Conservation (phyloP, 345 rosid genomes). For the Pugionium cornutum region DNA sequence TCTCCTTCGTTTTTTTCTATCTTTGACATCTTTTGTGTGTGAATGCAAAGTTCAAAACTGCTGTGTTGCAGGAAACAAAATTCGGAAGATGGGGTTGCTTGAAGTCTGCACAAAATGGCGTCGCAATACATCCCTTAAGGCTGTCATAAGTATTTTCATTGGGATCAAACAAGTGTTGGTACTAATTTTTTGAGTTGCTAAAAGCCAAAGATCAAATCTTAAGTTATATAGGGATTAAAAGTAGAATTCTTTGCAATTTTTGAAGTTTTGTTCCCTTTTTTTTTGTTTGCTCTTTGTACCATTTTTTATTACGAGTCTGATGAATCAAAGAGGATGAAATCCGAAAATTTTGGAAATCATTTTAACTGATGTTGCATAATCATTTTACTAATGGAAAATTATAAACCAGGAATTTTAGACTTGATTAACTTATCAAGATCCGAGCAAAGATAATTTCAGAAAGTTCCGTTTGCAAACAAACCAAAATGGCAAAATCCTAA, state of each 20-base stretch:
- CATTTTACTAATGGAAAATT: too few species aligned
- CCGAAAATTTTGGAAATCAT: not conserved
- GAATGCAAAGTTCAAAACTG: conserved; percentile 14
- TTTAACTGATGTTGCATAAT: too few species aligned
- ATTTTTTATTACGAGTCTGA: conserved; percentile 1
- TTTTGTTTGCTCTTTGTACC: conserved; percentile 28
- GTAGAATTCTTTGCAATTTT: conserved; percentile 2
- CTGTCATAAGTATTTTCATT: conserved; percentile 43
- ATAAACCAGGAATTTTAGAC: too few species aligned
- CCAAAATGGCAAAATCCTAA: too few species aligned
- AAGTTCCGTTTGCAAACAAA: too few species aligned
- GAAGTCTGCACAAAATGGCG: conserved; percentile 69
- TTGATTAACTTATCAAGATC: too few species aligned
- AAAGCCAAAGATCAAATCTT: conserved; percentile 4
- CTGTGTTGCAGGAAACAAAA: conserved; percentile 71
- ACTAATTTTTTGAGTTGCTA: conserved; percentile 22
- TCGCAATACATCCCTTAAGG: conserved; percentile 66
- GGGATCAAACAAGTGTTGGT: conserved; percentile 18
- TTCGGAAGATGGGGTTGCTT: conserved; percentile 87
- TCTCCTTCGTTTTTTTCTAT: not conserved
- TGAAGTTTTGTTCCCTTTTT: too few species aligned
- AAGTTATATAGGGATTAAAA: conserved; percentile 24
- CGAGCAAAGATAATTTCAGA: too few species aligned
- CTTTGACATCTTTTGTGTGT: not conserved
- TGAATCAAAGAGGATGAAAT: conserved; percentile 13